Evolutionary conservation across 306 rosid species (phyloP), one percentile per base, ranked within the genome.

Genomic region (Fagus sylvatica): DNA sequence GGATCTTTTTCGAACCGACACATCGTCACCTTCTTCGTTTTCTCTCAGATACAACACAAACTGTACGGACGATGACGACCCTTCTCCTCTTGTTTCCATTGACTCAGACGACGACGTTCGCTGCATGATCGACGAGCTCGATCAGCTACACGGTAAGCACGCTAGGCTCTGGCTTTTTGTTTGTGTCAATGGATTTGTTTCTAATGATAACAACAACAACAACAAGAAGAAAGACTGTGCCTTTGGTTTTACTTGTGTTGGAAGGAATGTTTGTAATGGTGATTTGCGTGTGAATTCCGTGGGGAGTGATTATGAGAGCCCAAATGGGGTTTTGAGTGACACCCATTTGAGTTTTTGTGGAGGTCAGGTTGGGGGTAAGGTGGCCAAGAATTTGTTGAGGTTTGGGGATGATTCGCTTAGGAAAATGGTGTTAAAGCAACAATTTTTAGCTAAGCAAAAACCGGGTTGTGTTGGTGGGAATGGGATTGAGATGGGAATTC

Each of bases 31-130:
- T 22, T 33, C 34, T 3, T 56, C 33, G 10, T 77, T 77, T 56
- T 56, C 12, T 6, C 73, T 77, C 39, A 68, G 9, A 6, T 39
- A 66, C 2, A 17, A 15, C 48, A 4, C 76, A 6, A 15, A 69
- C 46, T 16, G 46, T 43, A 69, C 69, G 2, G 39, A 72, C 69
- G 32, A 69, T 70, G 60, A 46, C 17, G 39, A 46, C 15, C 9
- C 51, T 46, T 13, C 76, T 40, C 68, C 69, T 61, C 49, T 80
- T 36, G 76, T 70, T 48, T 10, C 64, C 6, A 16, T 76, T 19
- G 76, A 10, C 74, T 60, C 84, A 19, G 85, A 73, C n/a, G 81
- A 82, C 71, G 85, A 76, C 56, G 69, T 81, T 42, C 79, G 67
- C 34, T 59, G 79, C 75, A 72, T 82, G 82, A 57, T 82, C 61